Evolutionary conservation across 352 stramenopile genomes (phyloP).

Genomic region (Phytopythium chamaehyphon): DNA sequence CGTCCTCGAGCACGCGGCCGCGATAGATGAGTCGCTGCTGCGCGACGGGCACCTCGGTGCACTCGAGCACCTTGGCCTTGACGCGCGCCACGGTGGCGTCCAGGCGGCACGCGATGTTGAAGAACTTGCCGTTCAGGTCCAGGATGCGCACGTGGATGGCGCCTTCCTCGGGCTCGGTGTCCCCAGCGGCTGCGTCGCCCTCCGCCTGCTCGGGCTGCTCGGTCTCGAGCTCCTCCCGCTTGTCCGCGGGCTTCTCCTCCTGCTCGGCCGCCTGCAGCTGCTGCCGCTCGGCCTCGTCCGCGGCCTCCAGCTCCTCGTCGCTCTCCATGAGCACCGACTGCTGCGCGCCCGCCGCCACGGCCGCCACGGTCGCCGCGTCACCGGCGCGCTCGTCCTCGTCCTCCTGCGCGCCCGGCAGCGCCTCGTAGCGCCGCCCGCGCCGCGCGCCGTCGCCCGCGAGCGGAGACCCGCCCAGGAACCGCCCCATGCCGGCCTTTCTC

Average conservation of each 20-base stretch:
- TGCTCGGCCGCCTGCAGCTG: constrained; percentile 13
- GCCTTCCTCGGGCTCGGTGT: constrained; percentile 19
- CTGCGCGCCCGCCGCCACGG: constrained; percentile 1
- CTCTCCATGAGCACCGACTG: constrained; percentile 23
- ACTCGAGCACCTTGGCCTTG: constrained; percentile 72
- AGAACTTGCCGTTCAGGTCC: constrained; percentile 85
- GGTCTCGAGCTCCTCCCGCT: constrained; percentile 9
- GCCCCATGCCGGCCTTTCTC: constrained; percentile 29
- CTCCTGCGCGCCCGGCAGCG: constrained; percentile 37
- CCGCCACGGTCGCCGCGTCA: constrained; percentile 22
- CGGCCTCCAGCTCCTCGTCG: constrained; percentile 17
- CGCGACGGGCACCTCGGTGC: constrained; percentile 58
- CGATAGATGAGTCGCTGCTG: constrained; percentile 91
- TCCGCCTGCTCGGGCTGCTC: constrained; percentile 6
- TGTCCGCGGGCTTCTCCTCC: constrained; percentile 8
- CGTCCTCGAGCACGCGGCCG: constrained; percentile 85
- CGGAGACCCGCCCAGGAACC: constrained; percentile 44
- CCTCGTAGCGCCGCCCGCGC: constrained; percentile 49
- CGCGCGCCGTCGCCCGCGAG: constrained; percentile 24
- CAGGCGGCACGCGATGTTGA: constrained; percentile 58
- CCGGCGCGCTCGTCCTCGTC: constrained; percentile 24
- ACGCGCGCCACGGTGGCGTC: constrained; percentile 63
- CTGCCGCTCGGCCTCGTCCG: constrained; percentile 19
- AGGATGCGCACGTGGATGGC: constrained; percentile 70
- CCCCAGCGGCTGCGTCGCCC: constrained; percentile 1